Percentiles rank a stretch among this genome's conserved stretches.
phyloP scores from a whole-genome alignment of 2,329 filamentous ascomycete genomes.

The Xylaria sp. region DNA sequence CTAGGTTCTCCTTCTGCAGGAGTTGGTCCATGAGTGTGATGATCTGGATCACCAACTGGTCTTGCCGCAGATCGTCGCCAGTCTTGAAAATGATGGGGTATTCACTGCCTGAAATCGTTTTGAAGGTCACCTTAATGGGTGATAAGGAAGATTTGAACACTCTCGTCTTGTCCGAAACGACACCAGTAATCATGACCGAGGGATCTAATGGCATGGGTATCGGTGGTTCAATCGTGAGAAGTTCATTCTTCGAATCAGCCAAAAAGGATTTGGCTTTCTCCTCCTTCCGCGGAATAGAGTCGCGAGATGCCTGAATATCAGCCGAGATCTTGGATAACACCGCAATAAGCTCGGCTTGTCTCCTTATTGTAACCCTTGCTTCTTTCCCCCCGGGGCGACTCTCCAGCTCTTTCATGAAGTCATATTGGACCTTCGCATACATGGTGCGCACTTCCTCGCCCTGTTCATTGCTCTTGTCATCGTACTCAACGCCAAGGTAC shows the following conservation, averaged over 20 bases:
- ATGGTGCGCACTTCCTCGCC: constrained; percentile 77
- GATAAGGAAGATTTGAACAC: constrained; percentile 96
- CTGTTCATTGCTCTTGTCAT: constrained; percentile 80
- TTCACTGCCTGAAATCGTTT: constrained; percentile 73
- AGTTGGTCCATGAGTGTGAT: constrained; percentile 98
- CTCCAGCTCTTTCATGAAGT: constrained; percentile 91
- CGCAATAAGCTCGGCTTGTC: constrained; percentile 88
- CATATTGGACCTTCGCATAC: constrained; percentile 91
- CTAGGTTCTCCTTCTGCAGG: constrained; percentile 92
- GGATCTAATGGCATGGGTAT: constrained; percentile 89
- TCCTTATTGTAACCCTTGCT: constrained; percentile 74
- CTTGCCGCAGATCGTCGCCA: constrained; percentile 93
- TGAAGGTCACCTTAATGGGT: constrained; percentile 90
- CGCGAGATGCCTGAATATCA: constrained; percentile 81
- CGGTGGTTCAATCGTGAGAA: constrained; percentile 81
- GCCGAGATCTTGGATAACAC: constrained; percentile 87
- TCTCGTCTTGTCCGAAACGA: constrained; percentile 81
- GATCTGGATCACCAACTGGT: constrained; percentile 95
- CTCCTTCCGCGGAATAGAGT: constrained; percentile 78
- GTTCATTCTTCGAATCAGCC: constrained; percentile 87
- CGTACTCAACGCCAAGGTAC: constrained; percentile 98
- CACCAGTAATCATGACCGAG: constrained; percentile 75
- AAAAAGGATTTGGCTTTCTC: constrained; percentile 85
- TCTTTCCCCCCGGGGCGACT: constrained; percentile 72
- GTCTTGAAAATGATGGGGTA: constrained; percentile 98